These are phyloP conservation scores for Abrus pulchellus DNA, from an alignment of 306 rosid species.

Conservation along the genomic window DNA sequence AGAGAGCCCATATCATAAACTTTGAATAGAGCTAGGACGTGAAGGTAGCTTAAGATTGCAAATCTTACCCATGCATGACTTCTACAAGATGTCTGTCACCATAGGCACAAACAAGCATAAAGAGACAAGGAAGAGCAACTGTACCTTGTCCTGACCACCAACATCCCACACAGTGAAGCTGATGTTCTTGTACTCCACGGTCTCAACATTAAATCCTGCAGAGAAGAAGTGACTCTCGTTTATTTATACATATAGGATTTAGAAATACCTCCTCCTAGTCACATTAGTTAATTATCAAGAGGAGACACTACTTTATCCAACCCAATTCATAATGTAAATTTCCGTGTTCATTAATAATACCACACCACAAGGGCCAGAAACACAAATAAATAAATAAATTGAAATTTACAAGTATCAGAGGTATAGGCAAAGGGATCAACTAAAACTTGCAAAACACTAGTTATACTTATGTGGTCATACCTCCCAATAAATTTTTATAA, in stretches of 20 bases:
- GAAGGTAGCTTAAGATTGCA: conserved; percentile 11
- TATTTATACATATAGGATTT: not conserved
- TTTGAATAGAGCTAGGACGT: conserved; percentile 15
- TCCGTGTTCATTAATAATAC: conserved; percentile 12
- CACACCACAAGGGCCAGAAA: conserved; percentile 3
- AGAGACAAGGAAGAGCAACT: not conserved
- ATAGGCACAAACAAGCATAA: conserved; percentile 34
- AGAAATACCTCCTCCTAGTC: too few relatives aligned
- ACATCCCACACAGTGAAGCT: conserved; percentile 99
- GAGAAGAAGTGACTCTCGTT: not conserved
- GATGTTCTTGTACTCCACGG: conserved; percentile 97
- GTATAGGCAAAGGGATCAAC: not conserved
- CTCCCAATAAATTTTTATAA: not conserved
- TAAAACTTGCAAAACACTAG: not conserved
- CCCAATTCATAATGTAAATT: not conserved
- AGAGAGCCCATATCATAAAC: not conserved
- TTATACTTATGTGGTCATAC: not conserved
- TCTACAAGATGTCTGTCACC: conserved; percentile 28
- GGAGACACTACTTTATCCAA: conserved; percentile 17
- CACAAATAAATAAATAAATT: conserved; percentile 5
- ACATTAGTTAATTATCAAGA: not conserved
- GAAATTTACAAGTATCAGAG: not conserved
- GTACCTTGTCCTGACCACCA: conserved; percentile 98
- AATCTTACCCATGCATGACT: conserved; percentile 17
- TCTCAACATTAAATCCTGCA: conserved; percentile 97